Conservation (phyloP, 768 basidiomycete genomes). For the Rhizopogon salebrosus region DNA sequence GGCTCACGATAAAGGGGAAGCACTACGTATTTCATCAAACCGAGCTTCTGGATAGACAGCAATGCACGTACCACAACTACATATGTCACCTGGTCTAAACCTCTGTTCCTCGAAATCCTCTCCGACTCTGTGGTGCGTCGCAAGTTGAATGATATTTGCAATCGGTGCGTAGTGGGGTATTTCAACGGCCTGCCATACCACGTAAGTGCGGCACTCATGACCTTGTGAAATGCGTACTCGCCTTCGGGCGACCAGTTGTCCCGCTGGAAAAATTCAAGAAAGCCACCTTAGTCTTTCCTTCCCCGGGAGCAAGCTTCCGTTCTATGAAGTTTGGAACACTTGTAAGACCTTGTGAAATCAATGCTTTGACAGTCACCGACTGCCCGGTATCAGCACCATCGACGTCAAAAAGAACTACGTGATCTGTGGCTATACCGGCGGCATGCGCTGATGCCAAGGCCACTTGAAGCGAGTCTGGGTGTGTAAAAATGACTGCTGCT, state of each 20-base stretch:
- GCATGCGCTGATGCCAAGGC: slow-evolving; percentile 40
- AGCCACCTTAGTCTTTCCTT: slow-evolving; percentile 65
- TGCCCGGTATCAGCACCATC: slow-evolving; percentile 7
- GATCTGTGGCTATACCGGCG: slow-evolving; percentile 36
- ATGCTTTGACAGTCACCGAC: slow-evolving; percentile 35
- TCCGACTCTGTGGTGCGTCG: slow-evolving; percentile 46
- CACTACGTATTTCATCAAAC: slow-evolving; percentile 28
- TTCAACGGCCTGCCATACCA: slow-evolving; percentile 43
- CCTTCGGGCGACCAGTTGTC: slow-evolving; percentile 74
- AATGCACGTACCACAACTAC: slow-evolving; percentile 45
- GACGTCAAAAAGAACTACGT: slow-evolving; percentile 38
- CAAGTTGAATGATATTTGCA: slow-evolving; percentile 58
- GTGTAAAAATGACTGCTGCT: slow-evolving; percentile 43
- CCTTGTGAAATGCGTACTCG: slow-evolving; percentile 11
- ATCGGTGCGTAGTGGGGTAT: slow-evolving; percentile 57
- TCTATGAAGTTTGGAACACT: slow-evolving; percentile 40
- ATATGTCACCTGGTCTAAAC: slow-evolving; percentile 57
- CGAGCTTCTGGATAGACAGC: neutral
- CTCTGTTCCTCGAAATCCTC: slow-evolving; percentile 42
- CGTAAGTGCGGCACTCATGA: neutral
- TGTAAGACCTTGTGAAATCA: slow-evolving; percentile 46
- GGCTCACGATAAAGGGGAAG: slow-evolving; percentile 58
- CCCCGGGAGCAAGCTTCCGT: slow-evolving; percentile 45
- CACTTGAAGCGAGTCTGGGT: slow-evolving; percentile 37
- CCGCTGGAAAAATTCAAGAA: slow-evolving; percentile 72